Base-by-base conservation (phyloP, 345 rosid genomes). In the Clausena lansium region DNA sequence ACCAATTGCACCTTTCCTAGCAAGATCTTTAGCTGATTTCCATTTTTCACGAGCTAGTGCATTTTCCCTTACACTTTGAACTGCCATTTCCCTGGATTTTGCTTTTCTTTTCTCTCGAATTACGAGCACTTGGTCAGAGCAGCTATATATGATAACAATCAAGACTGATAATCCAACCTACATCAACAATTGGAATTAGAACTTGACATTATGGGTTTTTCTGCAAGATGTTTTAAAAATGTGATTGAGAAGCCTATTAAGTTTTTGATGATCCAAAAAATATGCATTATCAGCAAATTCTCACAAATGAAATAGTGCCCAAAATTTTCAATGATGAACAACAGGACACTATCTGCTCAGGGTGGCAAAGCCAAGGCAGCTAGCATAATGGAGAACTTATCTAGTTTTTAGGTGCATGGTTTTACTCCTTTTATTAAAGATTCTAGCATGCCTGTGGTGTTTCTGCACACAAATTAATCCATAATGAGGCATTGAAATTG, bases 91-190 rank as follows among this genome's bases (percentile, higher is more conserved):
- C 64, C 99, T 89, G 52, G 99, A 87, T 84, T 91, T 76, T 61
- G 97, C 98, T 60, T 88, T 90, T 78, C 93, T 93, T 88, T 83
- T 88, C 84, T 94, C 99, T 83, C 98, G 85, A 19, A 98, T 94
- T 4, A 95, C 84, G 61, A 96, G 91, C 61, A 91, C 98, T 93
- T 94, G 99, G 78, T 97, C 99, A 19, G 99, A 94, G 85, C 94
- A 97, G 85, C 95, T 94, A 76, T 94, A 93, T 47, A 97, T 84
- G 54, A 97, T 86, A 78, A 97, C 80, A n/a, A 93, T 90, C 79
- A 94, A 78, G 87, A 97, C 87, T 67, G 91, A 78, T 67, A 94
- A 33, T 78, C 91, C 99, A 27, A 88, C 98, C 98, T 97, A 76
- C 84, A 87, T 45, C 69, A 64, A 57, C 52, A 75, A 72, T 50